These are phyloP conservation scores for Aspergillus steynii DNA, from an alignment of 495 filamentous ascomycete genomes.

Conservation along the genomic window DNA sequence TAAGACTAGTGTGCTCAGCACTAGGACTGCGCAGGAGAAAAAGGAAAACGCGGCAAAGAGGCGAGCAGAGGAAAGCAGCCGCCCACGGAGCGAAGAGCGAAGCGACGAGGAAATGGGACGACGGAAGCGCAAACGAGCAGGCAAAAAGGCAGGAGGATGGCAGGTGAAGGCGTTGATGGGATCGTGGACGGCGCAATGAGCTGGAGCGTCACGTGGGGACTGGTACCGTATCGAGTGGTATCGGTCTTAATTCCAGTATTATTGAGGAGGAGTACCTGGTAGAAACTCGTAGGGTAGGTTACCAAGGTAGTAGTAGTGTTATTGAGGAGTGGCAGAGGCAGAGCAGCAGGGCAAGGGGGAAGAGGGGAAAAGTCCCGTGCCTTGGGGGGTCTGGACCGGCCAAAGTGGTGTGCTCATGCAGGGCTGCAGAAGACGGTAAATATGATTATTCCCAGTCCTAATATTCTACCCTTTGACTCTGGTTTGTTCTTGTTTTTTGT, in stretches of 20 bases:
- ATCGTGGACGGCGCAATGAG: background rate
- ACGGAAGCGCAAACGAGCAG: too few relatives aligned
- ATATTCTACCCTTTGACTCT: background rate
- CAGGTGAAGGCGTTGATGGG: too few relatives aligned
- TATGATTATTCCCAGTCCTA: background rate
- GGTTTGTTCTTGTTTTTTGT: slow-evolving; percentile 1
- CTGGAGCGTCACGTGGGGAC: background rate
- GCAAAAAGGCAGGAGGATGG: too few relatives aligned
- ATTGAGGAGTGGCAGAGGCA: background rate
- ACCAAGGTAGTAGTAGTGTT: background rate
- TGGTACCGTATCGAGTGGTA: background rate
- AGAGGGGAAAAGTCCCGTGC: too few relatives aligned
- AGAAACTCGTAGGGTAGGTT: background rate
- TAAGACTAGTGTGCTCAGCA: slow-evolving; percentile 30
- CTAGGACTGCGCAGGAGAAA: slow-evolving; percentile 15
- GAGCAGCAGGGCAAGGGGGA: background rate
- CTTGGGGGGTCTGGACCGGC: too few relatives aligned
- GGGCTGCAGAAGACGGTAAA: background rate
- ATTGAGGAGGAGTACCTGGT: background rate
- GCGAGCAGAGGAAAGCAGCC: slow-evolving; percentile 11
- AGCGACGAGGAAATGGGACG: background rate
- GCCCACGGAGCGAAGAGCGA: slow-evolving; percentile 12
- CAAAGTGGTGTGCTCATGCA: too few relatives aligned
- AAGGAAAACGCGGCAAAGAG: slow-evolving; percentile 2
- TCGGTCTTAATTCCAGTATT: background rate